Conservation (phyloP, 495 filamentous ascomycete genomes). For the Aspergillus funiculosus region DNA sequence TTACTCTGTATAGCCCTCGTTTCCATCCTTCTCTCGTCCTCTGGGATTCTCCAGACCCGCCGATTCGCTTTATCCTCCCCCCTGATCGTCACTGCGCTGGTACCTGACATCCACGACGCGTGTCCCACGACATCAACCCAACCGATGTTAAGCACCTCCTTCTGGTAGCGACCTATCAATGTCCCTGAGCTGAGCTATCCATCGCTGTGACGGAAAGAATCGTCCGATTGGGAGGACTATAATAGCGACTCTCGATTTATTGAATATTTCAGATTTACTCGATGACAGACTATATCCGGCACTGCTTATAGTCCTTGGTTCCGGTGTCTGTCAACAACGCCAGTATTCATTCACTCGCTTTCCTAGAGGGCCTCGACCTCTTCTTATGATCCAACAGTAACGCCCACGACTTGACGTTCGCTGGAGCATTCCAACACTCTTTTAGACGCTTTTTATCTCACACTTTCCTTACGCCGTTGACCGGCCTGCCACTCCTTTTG, state of each 20-base stretch:
- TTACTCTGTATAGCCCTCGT: not conserved
- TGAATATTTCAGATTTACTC: conserved; percentile 7
- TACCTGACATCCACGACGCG: conserved; percentile 19
- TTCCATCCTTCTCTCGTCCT: not conserved
- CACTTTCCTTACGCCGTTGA: conserved; percentile 30
- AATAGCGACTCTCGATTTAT: conserved; percentile 8
- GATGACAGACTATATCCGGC: conserved; percentile 27
- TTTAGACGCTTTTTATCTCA: conserved; percentile 15
- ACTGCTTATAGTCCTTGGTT: conserved; percentile 12
- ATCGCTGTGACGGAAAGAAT: conserved; percentile 11
- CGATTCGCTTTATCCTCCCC: conserved; percentile 3
- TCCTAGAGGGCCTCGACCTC: conserved; percentile 5
- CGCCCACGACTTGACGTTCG: conserved; percentile 43
- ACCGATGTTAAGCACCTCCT: not conserved
- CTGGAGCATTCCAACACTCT: conserved; percentile 32
- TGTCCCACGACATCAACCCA: conserved; percentile 20
- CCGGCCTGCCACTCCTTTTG: conserved; percentile 24
- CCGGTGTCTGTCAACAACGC: conserved; percentile 6
- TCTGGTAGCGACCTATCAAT: conserved; percentile 6
- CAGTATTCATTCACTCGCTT: conserved; percentile 27
- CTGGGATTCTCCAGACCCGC: not conserved
- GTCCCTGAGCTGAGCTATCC: conserved; percentile 6
- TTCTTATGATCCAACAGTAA: conserved; percentile 28
- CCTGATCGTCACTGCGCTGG: conserved; percentile 9
- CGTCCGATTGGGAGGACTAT: conserved; percentile 9